Evolutionary conservation across 768 basidiomycete species (phyloP).

Genomic region (Coprinellus aureogranulatus): DNA sequence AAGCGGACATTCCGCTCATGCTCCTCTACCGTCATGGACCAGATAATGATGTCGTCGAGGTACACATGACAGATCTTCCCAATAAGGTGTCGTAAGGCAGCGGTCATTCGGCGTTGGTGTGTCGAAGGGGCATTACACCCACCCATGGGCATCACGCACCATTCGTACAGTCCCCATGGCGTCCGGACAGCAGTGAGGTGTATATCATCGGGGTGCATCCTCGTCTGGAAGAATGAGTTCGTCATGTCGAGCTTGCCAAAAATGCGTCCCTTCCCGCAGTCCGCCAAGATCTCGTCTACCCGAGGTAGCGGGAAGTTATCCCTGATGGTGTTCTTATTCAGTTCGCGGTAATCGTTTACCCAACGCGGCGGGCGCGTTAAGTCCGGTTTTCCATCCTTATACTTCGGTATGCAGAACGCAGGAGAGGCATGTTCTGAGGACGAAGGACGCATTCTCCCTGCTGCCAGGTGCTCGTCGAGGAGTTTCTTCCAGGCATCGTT

Average conservation of each 20-base stretch:
- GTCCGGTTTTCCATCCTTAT: conserved; percentile 13
- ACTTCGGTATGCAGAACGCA: conserved; percentile 37
- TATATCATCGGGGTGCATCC: conserved; percentile 20
- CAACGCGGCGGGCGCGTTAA: conserved; percentile 25
- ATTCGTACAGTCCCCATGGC: conserved; percentile 39
- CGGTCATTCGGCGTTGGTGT: conserved; percentile 25
- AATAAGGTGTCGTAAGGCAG: conserved; percentile 22
- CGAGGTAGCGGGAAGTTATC: conserved; percentile 29
- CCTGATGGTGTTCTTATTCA: conserved; percentile 29
- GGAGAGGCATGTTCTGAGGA: conserved; percentile 26
- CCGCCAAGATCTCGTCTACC: conserved; percentile 29
- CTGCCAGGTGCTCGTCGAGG: conserved; percentile 29
- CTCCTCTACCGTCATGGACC: conserved; percentile 17
- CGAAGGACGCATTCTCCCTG: conserved; percentile 26
- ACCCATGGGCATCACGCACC: conserved; percentile 38
- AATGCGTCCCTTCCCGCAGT: conserved; percentile 32
- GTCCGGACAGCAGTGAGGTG: conserved; percentile 36
- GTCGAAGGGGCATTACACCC: conserved; percentile 23
- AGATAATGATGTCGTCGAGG: conserved; percentile 25
- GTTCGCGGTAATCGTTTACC: conserved; percentile 32
- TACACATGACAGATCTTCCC: conserved; percentile 24
- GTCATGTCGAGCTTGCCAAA: conserved; percentile 28
- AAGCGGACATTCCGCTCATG: conserved; percentile 5
- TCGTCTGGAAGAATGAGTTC: conserved; percentile 24
- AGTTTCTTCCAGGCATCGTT: conserved; percentile 25